phyloP scores from a whole-genome alignment of 192 early-diverging fungal genomes.

The Coemansia sp. region DNA sequence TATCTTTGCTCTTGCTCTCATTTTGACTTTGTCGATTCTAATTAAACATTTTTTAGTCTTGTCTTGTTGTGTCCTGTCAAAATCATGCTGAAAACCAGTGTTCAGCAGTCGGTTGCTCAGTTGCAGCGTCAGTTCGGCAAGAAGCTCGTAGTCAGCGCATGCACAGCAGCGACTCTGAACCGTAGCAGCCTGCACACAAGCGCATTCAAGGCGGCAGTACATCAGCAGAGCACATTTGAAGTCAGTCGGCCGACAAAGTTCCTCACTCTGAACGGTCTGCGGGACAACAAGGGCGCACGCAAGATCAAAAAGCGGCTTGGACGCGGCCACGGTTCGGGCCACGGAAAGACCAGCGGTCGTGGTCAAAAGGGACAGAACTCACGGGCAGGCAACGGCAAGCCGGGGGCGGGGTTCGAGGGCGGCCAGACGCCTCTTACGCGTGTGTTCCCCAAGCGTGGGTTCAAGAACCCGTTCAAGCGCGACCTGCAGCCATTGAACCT shows the following conservation, averaged over 20 bases:
- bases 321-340: conserved; percentile 81
- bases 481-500: conserved; percentile 73
- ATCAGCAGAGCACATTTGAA: background rate
- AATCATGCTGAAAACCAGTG: conserved; percentile 15
- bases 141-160: conserved; percentile 6
- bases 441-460: conserved; percentile 85
- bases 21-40: background rate
- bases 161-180: conserved; percentile 1
- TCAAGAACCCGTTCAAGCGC: conserved; percentile 60
- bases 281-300: conserved; percentile 42
- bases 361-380: conserved; percentile 92
- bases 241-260: conserved; percentile 20
- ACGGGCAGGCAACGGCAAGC: conserved; percentile 70
- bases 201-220: background rate
- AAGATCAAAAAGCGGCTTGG: conserved; percentile 65
- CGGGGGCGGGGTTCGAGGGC: conserved; percentile 85
- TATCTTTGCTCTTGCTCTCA: conserved; percentile 2
- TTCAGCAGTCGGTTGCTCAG: conserved; percentile 14
- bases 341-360: conserved; percentile 85
- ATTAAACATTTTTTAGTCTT: background rate
- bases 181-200: conserved; percentile 18
- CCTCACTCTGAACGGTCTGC: conserved; percentile 32
- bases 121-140: conserved; percentile 25
- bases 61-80: background rate
- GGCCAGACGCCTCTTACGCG: conserved; percentile 85